Evolutionary conservation across 176 grass and related monocot species (phyloP), one percentile per base, ranked within the genome.

Genomic region (Aechmea fasciata): DNA sequence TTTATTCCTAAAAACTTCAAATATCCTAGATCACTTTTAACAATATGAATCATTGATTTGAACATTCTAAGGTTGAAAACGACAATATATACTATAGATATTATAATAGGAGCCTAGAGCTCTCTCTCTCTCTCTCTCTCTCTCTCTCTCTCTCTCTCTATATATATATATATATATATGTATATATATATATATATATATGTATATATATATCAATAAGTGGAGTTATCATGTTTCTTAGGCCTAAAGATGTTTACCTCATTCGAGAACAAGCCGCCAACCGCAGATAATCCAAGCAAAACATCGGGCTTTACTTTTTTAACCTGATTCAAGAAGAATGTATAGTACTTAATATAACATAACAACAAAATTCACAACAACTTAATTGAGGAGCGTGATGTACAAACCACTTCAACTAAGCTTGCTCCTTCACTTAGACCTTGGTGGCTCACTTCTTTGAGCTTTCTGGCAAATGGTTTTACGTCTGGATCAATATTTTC

Each of bases 231-330:
- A 61, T 61, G 51, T 26, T 11, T 50, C 13, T 52, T 23, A 1
- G 47, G 23, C 12, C 20, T 61, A 65, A 49, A 68, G 10, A 64
- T 69, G 51, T 53, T 68, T 87, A 97, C 94, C 89, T 97, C 89
- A 48, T 83, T 81, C 4, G 89, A 97, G 82, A 92, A 97, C 71
- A 92, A 81, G 76, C 94, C 94, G 77, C 89, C 94, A 84, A 97
- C 89, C 66, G 94, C 94, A 82, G 94, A 92, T 87, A 97, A 80
- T 84, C 89, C 94, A 87, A 97, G 94, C 67, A 97, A 76, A 71
- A 92, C 94, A 80, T 92, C 94, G 75, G 94, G 94, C 69, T 93
- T 97, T 63, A 90, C 94, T 80, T 90, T 97, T 81, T 85, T 92
- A 88, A 93, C 94, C 89, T 97, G 73, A 12, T 75, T 73, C 55